phyloP scores from a whole-genome alignment of 306 rosid genomes.

The Vicia sativa region DNA sequence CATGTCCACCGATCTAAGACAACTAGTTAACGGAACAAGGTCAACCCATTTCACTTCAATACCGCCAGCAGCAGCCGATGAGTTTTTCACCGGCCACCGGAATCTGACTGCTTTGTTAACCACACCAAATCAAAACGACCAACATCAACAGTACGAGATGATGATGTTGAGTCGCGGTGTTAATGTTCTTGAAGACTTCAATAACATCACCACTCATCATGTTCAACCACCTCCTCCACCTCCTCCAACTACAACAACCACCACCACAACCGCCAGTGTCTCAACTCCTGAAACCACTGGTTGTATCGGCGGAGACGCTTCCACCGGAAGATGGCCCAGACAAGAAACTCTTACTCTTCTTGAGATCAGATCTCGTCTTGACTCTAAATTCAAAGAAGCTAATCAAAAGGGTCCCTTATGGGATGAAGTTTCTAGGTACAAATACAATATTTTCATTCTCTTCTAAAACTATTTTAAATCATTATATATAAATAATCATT shows the following conservation, averaged over 20 bases:
- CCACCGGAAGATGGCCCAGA: slow-evolving; percentile 87
- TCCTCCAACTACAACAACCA: background rate
- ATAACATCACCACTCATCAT: background rate
- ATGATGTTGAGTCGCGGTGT: slow-evolving; percentile 51
- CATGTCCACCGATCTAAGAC: slow-evolving; percentile 64
- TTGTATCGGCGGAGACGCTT: slow-evolving; percentile 51
- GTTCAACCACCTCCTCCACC: background rate
- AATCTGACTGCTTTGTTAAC: slow-evolving; percentile 37
- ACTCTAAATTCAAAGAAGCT: slow-evolving; percentile 93
- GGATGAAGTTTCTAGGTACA: slow-evolving; percentile 86
- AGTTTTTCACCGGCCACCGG: slow-evolving; percentile 56
- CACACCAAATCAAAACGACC: slow-evolving; percentile 17
- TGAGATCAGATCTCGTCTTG: slow-evolving; percentile 91
- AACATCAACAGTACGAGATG: slow-evolving; percentile 50
- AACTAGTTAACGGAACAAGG: slow-evolving; percentile 52
- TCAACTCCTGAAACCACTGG: slow-evolving; percentile 43
- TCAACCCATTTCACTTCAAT: slow-evolving; percentile 48
- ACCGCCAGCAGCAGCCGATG: slow-evolving; percentile 38
- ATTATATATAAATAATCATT: background rate
- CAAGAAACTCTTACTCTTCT: slow-evolving; percentile 96
- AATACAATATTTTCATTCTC: background rate
- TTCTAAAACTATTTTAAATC: background rate
- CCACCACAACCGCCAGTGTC: background rate
- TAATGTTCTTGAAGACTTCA: slow-evolving; percentile 10
- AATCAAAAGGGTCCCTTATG: slow-evolving; percentile 96